A percentile compares a stretch with the other conserved stretches of the same genome.
phyloP scores from a whole-genome alignment of 495 filamentous ascomycete genomes.

The Entonaema liquescens region DNA sequence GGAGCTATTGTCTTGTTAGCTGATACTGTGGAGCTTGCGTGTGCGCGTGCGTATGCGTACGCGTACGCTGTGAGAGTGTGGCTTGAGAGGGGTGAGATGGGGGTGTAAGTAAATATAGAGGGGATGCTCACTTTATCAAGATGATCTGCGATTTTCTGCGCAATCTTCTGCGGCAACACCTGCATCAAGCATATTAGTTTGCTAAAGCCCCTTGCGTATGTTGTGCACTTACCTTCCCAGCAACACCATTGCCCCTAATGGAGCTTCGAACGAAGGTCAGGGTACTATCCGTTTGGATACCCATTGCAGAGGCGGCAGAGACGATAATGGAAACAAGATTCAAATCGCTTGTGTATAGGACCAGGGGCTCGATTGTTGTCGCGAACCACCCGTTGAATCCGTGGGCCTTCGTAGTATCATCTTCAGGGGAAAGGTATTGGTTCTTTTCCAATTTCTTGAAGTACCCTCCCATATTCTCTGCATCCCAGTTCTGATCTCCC shows the following conservation, averaged over 20 bases:
- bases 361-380: constrained; percentile 58
- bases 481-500: constrained; percentile 57
- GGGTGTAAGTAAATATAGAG: background rate
- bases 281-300: constrained; percentile 42
- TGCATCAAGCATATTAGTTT: constrained; percentile 11
- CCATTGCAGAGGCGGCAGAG: constrained; percentile 62
- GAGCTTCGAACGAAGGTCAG: constrained; percentile 5
- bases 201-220: background rate
- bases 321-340: constrained; percentile 61
- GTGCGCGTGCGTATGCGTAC: constrained; percentile 11
- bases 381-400: constrained; percentile 68
- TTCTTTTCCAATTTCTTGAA: constrained; percentile 63
- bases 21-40: constrained; percentile 39
- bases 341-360: constrained; percentile 58
- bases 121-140: constrained; percentile 12
- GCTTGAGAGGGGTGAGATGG: constrained; percentile 37
- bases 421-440: constrained; percentile 54
- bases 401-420: constrained; percentile 51
- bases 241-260: constrained; percentile 5
- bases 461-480: constrained; percentile 59
- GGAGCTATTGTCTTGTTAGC: constrained; percentile 54
- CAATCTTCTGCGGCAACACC: constrained; percentile 12
- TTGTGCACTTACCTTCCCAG: constrained; percentile 2
- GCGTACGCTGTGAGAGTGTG: constrained; percentile 9
- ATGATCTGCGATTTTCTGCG: constrained; percentile 2